These are phyloP conservation scores for Viola odorata DNA, from an alignment of 345 rosid genomes.

Conservation along the genomic window DNA sequence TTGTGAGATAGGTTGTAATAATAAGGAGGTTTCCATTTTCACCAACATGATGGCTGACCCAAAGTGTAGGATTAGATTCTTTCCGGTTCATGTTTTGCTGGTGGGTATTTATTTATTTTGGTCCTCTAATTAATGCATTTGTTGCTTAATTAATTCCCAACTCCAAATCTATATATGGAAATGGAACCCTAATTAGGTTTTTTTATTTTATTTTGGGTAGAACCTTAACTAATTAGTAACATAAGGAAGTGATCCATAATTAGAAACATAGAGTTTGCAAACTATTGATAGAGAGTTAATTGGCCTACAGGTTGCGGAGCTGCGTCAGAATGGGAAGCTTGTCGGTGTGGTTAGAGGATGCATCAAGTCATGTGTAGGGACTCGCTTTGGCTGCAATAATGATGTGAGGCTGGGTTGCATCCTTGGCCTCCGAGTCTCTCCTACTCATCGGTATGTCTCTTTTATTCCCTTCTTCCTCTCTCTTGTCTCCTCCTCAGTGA, in stretches of 20 bases:
- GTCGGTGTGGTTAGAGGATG: constrained; percentile 60
- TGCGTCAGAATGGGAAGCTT: constrained; percentile 42
- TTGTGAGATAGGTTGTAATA: constrained; percentile 32
- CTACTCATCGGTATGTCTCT: constrained; percentile 37
- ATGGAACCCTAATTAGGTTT: too few relatives aligned
- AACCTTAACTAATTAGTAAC: too few relatives aligned
- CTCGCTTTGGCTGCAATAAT: constrained; percentile 21
- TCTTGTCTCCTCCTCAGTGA: neutral
- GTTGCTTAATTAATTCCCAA: neutral
- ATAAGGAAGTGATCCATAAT: too few relatives aligned
- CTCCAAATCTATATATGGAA: neutral
- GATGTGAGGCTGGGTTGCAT: constrained; percentile 47
- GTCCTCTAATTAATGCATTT: neutral
- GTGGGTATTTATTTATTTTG: constrained; percentile 26
- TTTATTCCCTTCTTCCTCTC: constrained; percentile 1
- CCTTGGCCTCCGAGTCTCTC: constrained; percentile 58
- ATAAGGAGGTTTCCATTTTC: constrained; percentile 38
- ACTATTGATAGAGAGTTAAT: neutral
- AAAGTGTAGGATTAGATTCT: constrained; percentile 46
- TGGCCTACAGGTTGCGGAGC: constrained; percentile 54
- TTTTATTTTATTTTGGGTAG: too few relatives aligned
- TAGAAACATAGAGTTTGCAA: too few relatives aligned
- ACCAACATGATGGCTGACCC: constrained; percentile 42
- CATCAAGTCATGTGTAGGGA: constrained; percentile 43
- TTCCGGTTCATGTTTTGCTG: constrained; percentile 47